Evolutionary conservation across 768 basidiomycete species (phyloP).

Genomic region (Pulveroboletus frians): DNA sequence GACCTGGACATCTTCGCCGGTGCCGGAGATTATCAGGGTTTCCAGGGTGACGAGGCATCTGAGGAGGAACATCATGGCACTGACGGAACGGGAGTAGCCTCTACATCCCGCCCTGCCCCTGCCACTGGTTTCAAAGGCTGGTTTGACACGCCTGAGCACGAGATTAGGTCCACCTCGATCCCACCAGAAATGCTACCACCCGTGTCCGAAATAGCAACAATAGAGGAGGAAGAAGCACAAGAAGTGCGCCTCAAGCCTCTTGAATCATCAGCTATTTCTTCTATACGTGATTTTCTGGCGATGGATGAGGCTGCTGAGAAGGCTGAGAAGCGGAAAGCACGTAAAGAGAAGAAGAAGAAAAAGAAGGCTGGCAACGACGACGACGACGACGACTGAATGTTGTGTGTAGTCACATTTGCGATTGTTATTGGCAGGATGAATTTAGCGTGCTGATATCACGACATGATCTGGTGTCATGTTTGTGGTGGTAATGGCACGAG

Average conservation of each 20-base stretch:
- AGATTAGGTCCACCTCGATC: conserved; percentile 7
- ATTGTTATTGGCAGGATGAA: conserved; percentile 1
- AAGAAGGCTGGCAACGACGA: conserved; percentile 28
- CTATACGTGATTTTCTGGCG: conserved; percentile 76
- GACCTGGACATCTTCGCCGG: conserved; percentile 86
- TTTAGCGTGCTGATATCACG: not conserved
- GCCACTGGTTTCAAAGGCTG: conserved; percentile 31
- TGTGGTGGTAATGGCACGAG: conserved; percentile 14
- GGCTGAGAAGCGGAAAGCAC: conserved; percentile 62
- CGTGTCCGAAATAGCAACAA: conserved; percentile 2
- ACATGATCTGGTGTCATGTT: conserved; percentile 2
- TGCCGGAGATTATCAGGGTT: conserved; percentile 76
- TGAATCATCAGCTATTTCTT: conserved; percentile 73
- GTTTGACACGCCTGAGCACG: conserved; percentile 41
- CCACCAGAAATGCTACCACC: conserved; percentile 12
- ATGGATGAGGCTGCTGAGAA: conserved; percentile 66
- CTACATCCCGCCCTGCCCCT: conserved; percentile 4
- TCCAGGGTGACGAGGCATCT: conserved; percentile 53
- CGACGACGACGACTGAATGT: conserved; percentile 32
- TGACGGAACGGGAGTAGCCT: conserved; percentile 11
- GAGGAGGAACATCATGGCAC: conserved; percentile 30
- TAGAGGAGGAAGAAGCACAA: conserved; percentile 33
- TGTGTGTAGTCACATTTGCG: not conserved
- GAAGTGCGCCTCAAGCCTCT: conserved; percentile 66
- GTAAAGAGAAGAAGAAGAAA: conserved; percentile 66